Percentiles rank a stretch among this genome's conserved stretches.
These are phyloP conservation scores for Penicillium verhagenii DNA, from an alignment of 495 filamentous ascomycete genomes.

Conservation along the genomic window DNA sequence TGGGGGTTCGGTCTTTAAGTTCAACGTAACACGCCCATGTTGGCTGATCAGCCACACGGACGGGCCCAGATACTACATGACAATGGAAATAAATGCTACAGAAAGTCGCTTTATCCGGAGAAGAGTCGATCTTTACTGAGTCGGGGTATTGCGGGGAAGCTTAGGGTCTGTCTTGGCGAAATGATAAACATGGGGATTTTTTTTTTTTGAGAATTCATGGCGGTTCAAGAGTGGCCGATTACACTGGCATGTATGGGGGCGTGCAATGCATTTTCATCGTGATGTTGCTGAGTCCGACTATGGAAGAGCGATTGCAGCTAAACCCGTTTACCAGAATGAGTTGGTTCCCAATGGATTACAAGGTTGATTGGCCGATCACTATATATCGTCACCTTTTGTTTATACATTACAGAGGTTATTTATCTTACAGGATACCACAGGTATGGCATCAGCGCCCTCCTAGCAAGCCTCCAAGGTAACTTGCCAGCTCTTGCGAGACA, in stretches of 20 bases:
- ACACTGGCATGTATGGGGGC: no score
- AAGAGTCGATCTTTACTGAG: conserved; percentile 7
- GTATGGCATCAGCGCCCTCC: conserved; percentile 16
- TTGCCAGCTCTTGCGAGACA: conserved; percentile 18
- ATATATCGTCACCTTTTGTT: no score
- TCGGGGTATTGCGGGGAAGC: conserved; percentile 9
- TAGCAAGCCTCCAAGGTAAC: conserved; percentile 17
- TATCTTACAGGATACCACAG: not conserved
- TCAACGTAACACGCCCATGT: conserved; percentile 4
- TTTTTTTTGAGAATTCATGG: no score
- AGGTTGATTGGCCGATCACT: no score
- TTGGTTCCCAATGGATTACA: no score
- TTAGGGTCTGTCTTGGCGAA: conserved; percentile 5
- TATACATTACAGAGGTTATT: conserved; percentile 5
- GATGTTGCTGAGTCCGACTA: no score
- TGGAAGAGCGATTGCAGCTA: no score
- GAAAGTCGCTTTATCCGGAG: conserved; percentile 1
- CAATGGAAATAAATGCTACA: not conserved
- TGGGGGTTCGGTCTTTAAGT: conserved; percentile 11
- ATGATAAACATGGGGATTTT: not conserved
- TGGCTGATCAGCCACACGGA: conserved; percentile 1
- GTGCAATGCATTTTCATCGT: no score
- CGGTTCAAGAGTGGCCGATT: no score
- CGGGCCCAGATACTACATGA: conserved; percentile 3
- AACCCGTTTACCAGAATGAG: no score